Base-by-base conservation (phyloP, 2,329 filamentous ascomycete species). In the Sordariomycetes sp. region DNA sequence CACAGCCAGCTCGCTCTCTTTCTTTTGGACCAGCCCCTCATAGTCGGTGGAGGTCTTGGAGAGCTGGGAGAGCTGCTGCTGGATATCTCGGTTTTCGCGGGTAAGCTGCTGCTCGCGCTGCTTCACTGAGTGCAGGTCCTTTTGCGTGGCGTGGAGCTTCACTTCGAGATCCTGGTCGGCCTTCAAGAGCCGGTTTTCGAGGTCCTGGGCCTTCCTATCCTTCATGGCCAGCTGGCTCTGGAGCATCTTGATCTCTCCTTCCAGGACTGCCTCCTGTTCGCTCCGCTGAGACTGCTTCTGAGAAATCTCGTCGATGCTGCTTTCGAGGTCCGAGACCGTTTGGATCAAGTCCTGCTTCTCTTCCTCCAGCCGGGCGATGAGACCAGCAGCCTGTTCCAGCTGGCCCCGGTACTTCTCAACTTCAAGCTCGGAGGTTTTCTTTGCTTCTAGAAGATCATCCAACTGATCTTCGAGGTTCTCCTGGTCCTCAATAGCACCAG, bases 21-120 rank as follows among this genome's bases (percentile, higher is more conserved):
- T 99, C 60, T 89, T 87, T 25, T 91, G 83, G 25, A 99, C 88
- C 51, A 97, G 81, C 65, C 97, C 93, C 71, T 99, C 94, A 63
- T 96, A 97, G 67, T 92, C 90, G 0, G 91, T 95, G 0, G 93
- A 96, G 0, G 93, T 97, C 54, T 90, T 86, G 0, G 94, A 94
- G 20, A 99, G 77, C 63, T 96, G 86, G 0, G 88, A 82, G 57
- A 99, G 85, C 66, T 97, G 91, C 65, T 91, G 83, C 58, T 95
- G 87, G 53, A 96, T 83, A 52, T 88, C 85, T 14, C 85, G 82
- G 64, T 96, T 95, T 67, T 99, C 93, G 5, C 87, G 84, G 1
- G 85, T 71, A 1, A 97, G 79, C 22, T 90, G 86, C 57, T 87
- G 85, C 65, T 96, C 85, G 63, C 90, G 86, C 60, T 83, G 79